Evolutionary conservation across 805 yeast genomes (phyloP).

Genomic region (Kazachstania viticola): DNA sequence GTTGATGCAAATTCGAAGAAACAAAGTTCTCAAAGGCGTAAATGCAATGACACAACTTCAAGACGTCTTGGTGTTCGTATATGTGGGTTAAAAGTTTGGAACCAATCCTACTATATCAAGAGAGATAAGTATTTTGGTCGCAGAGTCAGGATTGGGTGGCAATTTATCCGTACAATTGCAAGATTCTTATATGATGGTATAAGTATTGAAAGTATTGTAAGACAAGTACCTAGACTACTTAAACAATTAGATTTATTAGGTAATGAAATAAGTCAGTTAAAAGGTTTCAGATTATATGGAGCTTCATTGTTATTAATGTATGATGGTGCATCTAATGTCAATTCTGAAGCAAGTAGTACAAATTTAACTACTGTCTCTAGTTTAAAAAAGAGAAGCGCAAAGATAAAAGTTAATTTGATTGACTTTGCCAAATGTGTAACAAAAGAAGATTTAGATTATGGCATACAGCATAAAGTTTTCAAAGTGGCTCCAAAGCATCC

Average conservation of each 20-base stretch:
- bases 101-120: constrained; percentile 42
- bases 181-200: constrained; percentile 74
- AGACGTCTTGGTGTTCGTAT: constrained; percentile 77
- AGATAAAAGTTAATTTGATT: constrained; percentile 55
- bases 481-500: constrained; percentile 66
- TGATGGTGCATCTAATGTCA: constrained; percentile 41
- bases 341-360: no score
- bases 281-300: constrained; percentile 84
- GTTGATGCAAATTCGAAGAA: constrained; percentile 73
- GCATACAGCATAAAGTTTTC: constrained; percentile 26
- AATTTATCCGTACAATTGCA: constrained; percentile 64
- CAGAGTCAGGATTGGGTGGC: constrained; percentile 52
- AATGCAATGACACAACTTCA: constrained; percentile 76
- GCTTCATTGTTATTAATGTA: constrained; percentile 81
- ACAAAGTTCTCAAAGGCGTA: constrained; percentile 64
- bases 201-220: constrained; percentile 42
- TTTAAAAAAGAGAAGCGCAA: constrained; percentile 10
- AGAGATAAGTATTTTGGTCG: constrained; percentile 93
- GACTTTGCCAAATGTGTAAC: constrained; percentile 94
- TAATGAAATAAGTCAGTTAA: constrained; percentile 40
- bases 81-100: constrained; percentile 91
- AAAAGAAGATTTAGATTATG: constrained; percentile 36
- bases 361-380: not conserved
- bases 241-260: constrained; percentile 48
- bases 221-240: constrained; percentile 58